phyloP scores from a whole-genome alignment of 208 protist species.

The Phytomonas sp. region DNA sequence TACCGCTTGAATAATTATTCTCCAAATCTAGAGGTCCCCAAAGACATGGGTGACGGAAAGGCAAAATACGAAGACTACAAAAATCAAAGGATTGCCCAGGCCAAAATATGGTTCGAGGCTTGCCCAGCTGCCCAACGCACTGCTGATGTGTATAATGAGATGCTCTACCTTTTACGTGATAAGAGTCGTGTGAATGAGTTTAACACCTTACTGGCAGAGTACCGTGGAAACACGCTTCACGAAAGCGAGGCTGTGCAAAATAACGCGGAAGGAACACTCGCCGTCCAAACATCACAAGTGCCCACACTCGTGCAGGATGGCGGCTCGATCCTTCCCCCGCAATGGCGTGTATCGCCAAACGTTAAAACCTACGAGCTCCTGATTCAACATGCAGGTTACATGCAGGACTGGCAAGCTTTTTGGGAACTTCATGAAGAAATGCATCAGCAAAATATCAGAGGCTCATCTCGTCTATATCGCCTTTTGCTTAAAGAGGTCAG shows the following conservation, averaged over 20 bases:
- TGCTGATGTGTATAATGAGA: slow-evolving; percentile 65
- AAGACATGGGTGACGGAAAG: slow-evolving; percentile 10
- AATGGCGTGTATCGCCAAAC: slow-evolving; percentile 45
- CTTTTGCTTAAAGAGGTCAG: slow-evolving; percentile 36
- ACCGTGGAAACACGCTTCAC: slow-evolving; percentile 46
- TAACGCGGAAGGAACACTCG: not conserved
- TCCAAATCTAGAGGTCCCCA: not conserved
- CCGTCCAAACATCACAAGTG: not conserved
- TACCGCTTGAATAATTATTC: slow-evolving; percentile 26
- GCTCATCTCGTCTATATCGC: slow-evolving; percentile 30
- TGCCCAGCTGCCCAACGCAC: slow-evolving; percentile 33
- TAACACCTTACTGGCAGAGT: slow-evolving; percentile 34
- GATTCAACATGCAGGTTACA: slow-evolving; percentile 40
- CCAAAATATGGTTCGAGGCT: slow-evolving; percentile 42
- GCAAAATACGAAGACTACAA: slow-evolving; percentile 55
- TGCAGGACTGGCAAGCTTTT: slow-evolving; percentile 59
- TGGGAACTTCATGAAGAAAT: slow-evolving; percentile 73
- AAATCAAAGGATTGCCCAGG: slow-evolving; percentile 29
- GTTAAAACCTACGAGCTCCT: slow-evolving; percentile 72
- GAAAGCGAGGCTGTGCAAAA: not conserved
- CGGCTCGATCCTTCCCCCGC: slow-evolving; percentile 18
- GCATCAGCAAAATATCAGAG: slow-evolving; percentile 11
- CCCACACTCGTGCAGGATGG: not conserved
- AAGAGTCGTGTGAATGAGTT: slow-evolving; percentile 34
- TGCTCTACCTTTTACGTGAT: slow-evolving; percentile 60